These are phyloP conservation scores for Zoysia pacifica DNA, from an alignment of 176 grass and related monocot species.

Conservation along the genomic window DNA sequence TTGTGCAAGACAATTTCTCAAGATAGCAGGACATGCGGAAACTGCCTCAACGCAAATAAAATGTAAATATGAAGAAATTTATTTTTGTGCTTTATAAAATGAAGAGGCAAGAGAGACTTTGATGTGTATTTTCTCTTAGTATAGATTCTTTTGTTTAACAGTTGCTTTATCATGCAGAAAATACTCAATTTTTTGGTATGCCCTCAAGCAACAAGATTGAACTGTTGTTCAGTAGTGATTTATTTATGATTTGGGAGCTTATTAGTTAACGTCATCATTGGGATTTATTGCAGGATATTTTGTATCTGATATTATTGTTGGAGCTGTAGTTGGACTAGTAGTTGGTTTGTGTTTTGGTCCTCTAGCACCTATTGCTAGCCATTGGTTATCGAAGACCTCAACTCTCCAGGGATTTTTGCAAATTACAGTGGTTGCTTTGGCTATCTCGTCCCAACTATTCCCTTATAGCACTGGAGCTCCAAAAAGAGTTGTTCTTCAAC, in stretches of 20 bases:
- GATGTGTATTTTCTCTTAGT: neutral
- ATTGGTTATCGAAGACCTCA: slow-evolving; percentile 70
- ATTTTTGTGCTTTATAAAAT: neutral
- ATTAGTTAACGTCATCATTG: neutral
- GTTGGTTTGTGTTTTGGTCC: slow-evolving; percentile 85
- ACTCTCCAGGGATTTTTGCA: slow-evolving; percentile 70
- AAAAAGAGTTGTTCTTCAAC: slow-evolving; percentile 90
- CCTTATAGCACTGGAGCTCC: slow-evolving; percentile 88
- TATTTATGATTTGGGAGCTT: neutral
- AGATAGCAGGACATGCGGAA: neutral
- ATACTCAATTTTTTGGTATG: neutral
- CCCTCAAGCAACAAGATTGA: neutral
- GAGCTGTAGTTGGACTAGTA: slow-evolving; percentile 73
- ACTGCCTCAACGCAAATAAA: neutral
- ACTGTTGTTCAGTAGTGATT: neutral
- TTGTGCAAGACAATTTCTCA: neutral
- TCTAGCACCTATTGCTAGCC: slow-evolving; percentile 63
- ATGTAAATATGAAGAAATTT: neutral
- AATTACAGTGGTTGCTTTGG: slow-evolving; percentile 77
- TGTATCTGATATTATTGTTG: slow-evolving; percentile 84
- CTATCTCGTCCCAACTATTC: slow-evolving; percentile 90
- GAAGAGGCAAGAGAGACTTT: neutral
- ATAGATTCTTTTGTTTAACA: neutral
- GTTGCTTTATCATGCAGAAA: neutral
- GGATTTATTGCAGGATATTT: slow-evolving; percentile 75